A percentile compares a stretch with the other conserved stretches of the same genome.
These are phyloP conservation scores for Agrostemma githago DNA, from an alignment of 148 eudicot genomes.

Conservation along the genomic window DNA sequence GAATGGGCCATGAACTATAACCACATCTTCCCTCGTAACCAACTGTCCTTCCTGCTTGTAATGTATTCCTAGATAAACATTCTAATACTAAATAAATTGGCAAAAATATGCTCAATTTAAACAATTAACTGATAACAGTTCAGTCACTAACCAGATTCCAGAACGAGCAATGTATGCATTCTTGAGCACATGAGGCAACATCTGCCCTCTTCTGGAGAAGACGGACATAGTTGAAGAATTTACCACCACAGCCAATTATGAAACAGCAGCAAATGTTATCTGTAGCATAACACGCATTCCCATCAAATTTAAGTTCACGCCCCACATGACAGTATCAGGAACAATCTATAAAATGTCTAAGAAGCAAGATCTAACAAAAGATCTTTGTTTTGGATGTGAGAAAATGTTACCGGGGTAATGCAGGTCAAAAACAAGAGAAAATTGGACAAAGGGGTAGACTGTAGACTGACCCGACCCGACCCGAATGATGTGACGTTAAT, in stretches of 20 bases:
- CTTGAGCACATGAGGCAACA: conserved; percentile 29
- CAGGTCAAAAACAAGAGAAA: background rate
- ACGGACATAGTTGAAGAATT: conserved; percentile 34
- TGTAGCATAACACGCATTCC: background rate
- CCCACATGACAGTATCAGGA: background rate
- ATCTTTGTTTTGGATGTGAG: background rate
- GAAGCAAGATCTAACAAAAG: background rate
- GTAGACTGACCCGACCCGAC: no score
- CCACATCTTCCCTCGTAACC: conserved; percentile 30
- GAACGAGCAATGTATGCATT: conserved; percentile 24
- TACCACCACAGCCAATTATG: background rate
- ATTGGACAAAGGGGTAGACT: background rate
- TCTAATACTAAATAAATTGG: background rate
- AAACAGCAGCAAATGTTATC: background rate
- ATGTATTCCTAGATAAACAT: conserved; percentile 35
- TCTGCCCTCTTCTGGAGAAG: conserved; percentile 33
- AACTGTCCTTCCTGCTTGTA: conserved; percentile 21
- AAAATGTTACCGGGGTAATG: background rate
- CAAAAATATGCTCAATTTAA: background rate
- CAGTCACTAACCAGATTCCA: conserved; percentile 32
- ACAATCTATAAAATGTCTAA: background rate
- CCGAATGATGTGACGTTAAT: no score
- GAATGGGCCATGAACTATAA: conserved; percentile 27
- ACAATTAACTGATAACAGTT: background rate
- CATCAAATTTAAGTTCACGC: background rate